phyloP scores from a whole-genome alignment of 768 basidiomycete genomes.

The Naematelia aurantialba region DNA sequence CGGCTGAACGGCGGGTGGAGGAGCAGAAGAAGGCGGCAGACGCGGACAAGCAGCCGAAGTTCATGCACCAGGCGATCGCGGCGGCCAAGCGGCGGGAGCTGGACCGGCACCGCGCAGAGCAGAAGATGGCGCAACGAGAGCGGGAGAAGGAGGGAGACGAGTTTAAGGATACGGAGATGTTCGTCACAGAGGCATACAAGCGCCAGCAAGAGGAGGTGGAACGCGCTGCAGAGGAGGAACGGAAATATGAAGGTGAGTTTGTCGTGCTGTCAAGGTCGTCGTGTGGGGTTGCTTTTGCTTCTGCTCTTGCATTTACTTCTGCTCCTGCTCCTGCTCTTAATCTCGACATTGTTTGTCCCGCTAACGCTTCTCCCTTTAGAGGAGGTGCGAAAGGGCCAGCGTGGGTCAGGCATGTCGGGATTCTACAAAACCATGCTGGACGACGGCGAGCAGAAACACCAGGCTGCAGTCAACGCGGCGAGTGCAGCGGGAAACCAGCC shows the following conservation, averaged over 20 bases:
- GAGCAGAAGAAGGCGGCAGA: conserved; percentile 70
- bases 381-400: conserved; percentile 41
- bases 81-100: conserved; percentile 82
- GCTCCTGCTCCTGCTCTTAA: neutral
- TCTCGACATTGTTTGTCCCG: neutral
- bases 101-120: conserved; percentile 88
- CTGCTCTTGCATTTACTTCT: too few relatives aligned
- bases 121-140: conserved; percentile 94
- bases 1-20: conserved; percentile 70
- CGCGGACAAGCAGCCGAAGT: conserved; percentile 87
- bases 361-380: too few relatives aligned
- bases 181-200: conserved; percentile 96
- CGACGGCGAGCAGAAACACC: conserved; percentile 56
- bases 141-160: conserved; percentile 88
- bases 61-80: conserved; percentile 72
- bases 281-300: too few relatives aligned
- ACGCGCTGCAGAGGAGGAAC: conserved; percentile 89
- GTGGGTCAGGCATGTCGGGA: conserved; percentile 50
- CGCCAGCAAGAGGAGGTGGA: conserved; percentile 91
- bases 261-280: too few relatives aligned
- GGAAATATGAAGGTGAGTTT: conserved; percentile 72
- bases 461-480: conserved; percentile 74
- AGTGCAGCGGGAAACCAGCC: conserved; percentile 10
- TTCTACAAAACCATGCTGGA: conserved; percentile 51
- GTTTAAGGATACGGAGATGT: conserved; percentile 91